A percentile compares a stretch with the other conserved stretches of the same genome.
These are phyloP conservation scores for Exophiala bonariae DNA, from an alignment of 2,329 filamentous ascomycete genomes.

Conservation along the genomic window DNA sequence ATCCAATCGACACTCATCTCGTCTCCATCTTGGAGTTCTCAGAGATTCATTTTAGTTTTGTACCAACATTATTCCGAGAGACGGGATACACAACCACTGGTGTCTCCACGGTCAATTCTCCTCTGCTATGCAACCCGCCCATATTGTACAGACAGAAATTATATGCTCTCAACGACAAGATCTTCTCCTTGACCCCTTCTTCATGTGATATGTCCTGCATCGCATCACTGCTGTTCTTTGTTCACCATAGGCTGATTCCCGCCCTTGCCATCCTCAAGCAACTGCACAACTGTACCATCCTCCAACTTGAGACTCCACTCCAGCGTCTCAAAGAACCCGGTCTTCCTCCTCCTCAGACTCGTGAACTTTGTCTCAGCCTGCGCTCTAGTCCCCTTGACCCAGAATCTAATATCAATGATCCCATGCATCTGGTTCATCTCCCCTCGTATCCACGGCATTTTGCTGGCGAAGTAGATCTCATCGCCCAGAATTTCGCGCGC, in stretches of 20 bases:
- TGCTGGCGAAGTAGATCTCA: constrained; percentile 76
- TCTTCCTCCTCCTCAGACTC: constrained; percentile 68
- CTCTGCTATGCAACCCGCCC: too few relatives aligned
- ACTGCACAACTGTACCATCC: constrained; percentile 67
- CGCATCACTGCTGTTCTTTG: background rate
- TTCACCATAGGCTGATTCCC: background rate
- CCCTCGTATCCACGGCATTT: constrained; percentile 80
- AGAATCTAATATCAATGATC: constrained; percentile 80
- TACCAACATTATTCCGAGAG: too few relatives aligned
- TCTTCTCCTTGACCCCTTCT: too few relatives aligned
- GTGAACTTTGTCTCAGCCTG: constrained; percentile 77
- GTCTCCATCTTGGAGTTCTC: too few relatives aligned
- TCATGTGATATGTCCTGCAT: too few relatives aligned
- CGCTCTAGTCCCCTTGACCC: constrained; percentile 75
- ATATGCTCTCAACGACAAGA: too few relatives aligned
- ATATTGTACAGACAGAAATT: background rate
- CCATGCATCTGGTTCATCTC: constrained; percentile 94
- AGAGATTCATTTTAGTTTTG: background rate
- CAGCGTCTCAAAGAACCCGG: constrained; percentile 77
- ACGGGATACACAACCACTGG: too few relatives aligned
- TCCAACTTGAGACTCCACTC: constrained; percentile 82
- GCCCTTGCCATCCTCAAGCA: constrained; percentile 57
- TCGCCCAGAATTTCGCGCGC: constrained; percentile 82
- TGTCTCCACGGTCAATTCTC: too few relatives aligned
- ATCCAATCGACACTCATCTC: too few relatives aligned